Conservation (phyloP, 495 filamentous ascomycete species). For the Penicillium subrubescens region DNA sequence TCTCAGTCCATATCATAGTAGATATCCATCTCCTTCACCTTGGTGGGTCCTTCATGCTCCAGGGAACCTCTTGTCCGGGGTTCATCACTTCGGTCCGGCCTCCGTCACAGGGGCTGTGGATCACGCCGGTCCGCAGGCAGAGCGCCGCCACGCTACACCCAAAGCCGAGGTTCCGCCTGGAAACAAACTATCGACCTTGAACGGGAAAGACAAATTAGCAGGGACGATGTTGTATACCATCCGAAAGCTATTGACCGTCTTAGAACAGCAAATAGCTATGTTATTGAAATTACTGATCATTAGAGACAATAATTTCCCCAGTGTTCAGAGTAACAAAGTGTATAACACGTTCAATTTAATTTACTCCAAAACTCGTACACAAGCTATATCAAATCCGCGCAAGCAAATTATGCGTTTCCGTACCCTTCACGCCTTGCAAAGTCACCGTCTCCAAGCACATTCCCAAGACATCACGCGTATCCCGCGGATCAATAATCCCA, state of each 20-base stretch:
- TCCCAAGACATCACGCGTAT: conserved; percentile 36
- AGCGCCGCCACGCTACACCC: neutral
- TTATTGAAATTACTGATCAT: neutral
- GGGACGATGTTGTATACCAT: neutral
- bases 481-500: conserved; percentile 38
- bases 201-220: neutral
- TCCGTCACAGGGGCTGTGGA: neutral
- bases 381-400: conserved; percentile 4
- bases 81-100: neutral
- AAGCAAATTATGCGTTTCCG: conserved; percentile 20
- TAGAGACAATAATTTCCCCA: neutral
- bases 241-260: neutral
- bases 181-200: neutral
- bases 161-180: neutral
- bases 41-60: neutral
- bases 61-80: neutral
- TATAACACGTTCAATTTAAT: too few relatives aligned
- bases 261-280: neutral
- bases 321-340: too few relatives aligned
- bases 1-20: neutral
- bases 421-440: conserved; percentile 21
- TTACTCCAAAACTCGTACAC: neutral
- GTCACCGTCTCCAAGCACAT: conserved; percentile 37
- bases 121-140: neutral
- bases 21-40: neutral